These are phyloP conservation scores for Ceratocystis colombiana DNA, from an alignment of 2,329 filamentous ascomycete genomes.

Conservation along the genomic window DNA sequence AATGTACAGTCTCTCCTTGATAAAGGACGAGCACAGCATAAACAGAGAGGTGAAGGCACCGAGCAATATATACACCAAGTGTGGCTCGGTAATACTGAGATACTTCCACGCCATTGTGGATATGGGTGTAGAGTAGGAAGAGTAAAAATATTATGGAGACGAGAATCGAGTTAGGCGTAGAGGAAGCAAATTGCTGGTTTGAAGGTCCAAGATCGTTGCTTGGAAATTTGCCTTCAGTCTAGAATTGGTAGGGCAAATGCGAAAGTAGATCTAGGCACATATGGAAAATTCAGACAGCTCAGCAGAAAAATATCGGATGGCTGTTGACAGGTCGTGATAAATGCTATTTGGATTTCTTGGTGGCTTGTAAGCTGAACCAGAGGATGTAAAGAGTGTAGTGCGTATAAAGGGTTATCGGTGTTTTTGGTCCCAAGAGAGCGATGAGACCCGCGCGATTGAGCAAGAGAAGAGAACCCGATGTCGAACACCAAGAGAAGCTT, in stretches of 20 bases:
- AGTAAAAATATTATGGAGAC: not conserved
- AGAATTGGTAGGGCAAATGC: not conserved
- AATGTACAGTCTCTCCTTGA: constrained; percentile 98
- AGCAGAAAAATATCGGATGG: not conserved
- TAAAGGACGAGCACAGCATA: constrained; percentile 95
- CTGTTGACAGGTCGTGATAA: not conserved
- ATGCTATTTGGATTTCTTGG: not conserved
- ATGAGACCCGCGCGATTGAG: not conserved
- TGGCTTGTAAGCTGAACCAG: not conserved
- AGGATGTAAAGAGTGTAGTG: not conserved
- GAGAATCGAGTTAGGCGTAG: not conserved
- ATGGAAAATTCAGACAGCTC: not conserved
- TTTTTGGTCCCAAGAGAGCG: not conserved
- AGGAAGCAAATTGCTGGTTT: not conserved
- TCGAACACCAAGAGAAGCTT: constrained; percentile 7
- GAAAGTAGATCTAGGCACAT: not conserved
- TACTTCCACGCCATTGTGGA: constrained; percentile 64
- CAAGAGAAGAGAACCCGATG: not conserved
- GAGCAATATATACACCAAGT: constrained; percentile 96
- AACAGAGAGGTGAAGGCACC: constrained; percentile 96
- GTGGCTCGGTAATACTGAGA: constrained; percentile 79
- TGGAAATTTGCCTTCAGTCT: not conserved
- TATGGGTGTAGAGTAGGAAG: constrained; percentile 6
- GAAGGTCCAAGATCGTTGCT: not conserved
- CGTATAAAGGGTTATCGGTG: too few species aligned